These are phyloP conservation scores for Fusarium setosum DNA, from an alignment of 2,329 filamentous ascomycete species.

Conservation along the genomic window DNA sequence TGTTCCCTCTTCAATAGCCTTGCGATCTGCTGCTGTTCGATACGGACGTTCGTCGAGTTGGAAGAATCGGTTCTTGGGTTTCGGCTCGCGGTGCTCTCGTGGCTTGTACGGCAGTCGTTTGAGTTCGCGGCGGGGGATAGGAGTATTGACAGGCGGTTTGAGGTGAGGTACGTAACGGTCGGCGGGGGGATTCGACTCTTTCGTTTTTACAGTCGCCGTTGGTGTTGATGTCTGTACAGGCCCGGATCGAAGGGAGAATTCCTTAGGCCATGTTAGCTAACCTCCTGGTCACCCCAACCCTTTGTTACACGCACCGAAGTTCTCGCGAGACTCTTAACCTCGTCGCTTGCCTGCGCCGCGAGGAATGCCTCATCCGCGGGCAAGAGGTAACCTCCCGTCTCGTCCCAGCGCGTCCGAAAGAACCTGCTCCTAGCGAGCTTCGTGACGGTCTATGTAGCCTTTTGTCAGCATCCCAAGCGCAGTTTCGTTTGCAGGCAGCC, in stretches of 20 bases:
- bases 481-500: too few species aligned
- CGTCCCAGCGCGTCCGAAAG: conserved; percentile 40
- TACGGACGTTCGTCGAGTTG: conserved; percentile 40
- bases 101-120: conserved; percentile 20
- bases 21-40: conserved; percentile 39
- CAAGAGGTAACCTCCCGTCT: conserved; percentile 30
- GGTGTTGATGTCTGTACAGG: background rate
- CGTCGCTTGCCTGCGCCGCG: conserved; percentile 16
- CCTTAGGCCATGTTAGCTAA: conserved; percentile 16
- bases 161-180: background rate
- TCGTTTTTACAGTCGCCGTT: background rate
- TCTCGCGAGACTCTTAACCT: conserved; percentile 35
- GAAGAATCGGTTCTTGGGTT: conserved; percentile 25
- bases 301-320: conserved; percentile 33
- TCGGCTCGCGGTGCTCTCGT: conserved; percentile 21
- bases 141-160: background rate
- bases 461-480: conserved; percentile 13
- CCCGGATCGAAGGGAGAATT: background rate
- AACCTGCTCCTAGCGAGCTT: conserved; percentile 35
- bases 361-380: conserved; percentile 34
- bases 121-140: background rate
- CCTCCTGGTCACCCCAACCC: background rate
- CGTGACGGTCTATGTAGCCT: conserved; percentile 32
- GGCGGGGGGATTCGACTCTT: background rate
- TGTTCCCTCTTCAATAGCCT: conserved; percentile 42